These are phyloP conservation scores for Aspergillus steynii DNA, from an alignment of 495 filamentous ascomycete species.

Conservation along the genomic window DNA sequence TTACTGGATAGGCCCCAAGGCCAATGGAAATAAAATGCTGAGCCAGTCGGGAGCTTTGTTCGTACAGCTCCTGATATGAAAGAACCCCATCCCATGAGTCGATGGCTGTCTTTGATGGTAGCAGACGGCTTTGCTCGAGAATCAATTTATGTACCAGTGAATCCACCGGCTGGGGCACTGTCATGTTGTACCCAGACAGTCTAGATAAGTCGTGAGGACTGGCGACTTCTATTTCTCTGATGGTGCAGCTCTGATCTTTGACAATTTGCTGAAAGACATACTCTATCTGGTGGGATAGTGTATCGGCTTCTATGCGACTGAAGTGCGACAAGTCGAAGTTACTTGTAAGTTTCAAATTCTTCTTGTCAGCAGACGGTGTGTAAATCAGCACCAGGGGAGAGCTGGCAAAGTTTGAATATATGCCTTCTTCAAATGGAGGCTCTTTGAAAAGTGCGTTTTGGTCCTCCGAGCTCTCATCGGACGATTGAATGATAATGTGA, in stretches of 20 bases:
- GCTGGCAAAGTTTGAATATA: not conserved
- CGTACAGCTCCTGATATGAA: constrained; percentile 1
- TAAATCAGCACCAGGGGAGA: not conserved
- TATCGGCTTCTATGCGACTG: not conserved
- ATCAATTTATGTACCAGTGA: not conserved
- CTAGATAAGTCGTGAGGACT: not conserved
- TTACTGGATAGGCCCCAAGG: constrained; percentile 31
- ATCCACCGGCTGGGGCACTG: not conserved
- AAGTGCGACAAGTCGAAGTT: not conserved
- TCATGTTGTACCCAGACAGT: not conserved
- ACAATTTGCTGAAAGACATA: not conserved
- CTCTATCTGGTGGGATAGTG: not conserved
- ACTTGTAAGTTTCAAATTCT: not conserved
- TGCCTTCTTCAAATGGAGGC: not conserved
- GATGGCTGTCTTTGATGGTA: not conserved
- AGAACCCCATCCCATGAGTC: constrained; percentile 2
- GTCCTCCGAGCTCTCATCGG: not conserved
- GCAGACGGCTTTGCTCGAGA: not conserved
- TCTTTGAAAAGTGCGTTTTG: not conserved
- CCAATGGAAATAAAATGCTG: constrained; percentile 6
- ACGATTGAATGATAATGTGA: not conserved
- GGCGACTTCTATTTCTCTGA: not conserved
- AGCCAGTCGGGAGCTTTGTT: not conserved
- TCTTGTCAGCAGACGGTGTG: not conserved
- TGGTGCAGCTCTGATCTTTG: not conserved